Evolutionary conservation across 2,329 filamentous ascomycete species (phyloP).

Genomic region (Hypocreales sp.): DNA sequence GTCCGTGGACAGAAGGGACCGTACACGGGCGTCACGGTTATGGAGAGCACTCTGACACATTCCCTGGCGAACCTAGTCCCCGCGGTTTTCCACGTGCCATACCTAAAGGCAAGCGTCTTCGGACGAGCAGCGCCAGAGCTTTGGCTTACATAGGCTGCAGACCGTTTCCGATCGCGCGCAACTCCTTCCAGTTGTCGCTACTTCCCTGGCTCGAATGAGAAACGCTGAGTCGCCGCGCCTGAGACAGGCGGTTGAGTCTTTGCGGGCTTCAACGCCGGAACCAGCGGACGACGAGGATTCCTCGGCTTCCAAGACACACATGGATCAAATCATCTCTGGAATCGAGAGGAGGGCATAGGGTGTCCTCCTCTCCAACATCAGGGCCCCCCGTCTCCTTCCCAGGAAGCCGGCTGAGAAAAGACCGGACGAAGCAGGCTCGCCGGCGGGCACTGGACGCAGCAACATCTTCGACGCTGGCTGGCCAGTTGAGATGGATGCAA

Average conservation of each 20-base stretch:
- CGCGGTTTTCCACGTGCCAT: constrained; percentile 19
- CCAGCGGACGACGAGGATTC: background rate
- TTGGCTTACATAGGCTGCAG: constrained; percentile 7
- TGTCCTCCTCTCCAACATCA: constrained; percentile 8
- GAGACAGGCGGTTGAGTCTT: constrained; percentile 11
- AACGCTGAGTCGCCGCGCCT: constrained; percentile 18
- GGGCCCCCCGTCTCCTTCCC: constrained; percentile 3
- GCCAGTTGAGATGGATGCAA: background rate
- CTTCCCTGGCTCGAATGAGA: constrained; percentile 16
- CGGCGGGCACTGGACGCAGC: background rate
- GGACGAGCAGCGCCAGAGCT: too few relatives aligned
- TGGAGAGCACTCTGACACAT: constrained; percentile 4
- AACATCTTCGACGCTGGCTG: too few relatives aligned
- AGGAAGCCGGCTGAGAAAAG: background rate
- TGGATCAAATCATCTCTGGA: background rate
- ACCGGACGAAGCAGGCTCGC: background rate
- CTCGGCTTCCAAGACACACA: background rate
- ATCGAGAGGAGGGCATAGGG: constrained; percentile 8
- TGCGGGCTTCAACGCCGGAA: background rate
- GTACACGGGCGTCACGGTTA: constrained; percentile 8
- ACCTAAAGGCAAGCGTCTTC: constrained; percentile 14
- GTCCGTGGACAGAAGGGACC: constrained; percentile 10
- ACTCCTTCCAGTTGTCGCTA: constrained; percentile 13
- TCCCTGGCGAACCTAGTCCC: constrained; percentile 15
- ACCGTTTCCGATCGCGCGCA: constrained; percentile 10